Conservation (phyloP, 2,329 filamentous ascomycete genomes). For the Colletotrichum incanum region DNA sequence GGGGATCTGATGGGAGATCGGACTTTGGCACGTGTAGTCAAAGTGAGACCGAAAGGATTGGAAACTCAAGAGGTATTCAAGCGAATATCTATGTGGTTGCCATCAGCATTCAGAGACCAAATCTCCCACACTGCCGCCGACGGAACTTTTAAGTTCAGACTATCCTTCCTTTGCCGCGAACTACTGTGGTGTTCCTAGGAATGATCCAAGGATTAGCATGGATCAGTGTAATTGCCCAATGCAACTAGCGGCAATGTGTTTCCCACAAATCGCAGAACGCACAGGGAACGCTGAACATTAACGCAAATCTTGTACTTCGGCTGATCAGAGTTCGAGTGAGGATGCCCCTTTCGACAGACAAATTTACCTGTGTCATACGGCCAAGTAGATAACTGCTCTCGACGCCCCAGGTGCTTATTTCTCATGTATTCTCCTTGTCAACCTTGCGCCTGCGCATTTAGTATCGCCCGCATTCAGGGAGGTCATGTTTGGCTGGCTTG, state of each 20-base stretch:
- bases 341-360: background rate
- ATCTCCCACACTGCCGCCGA: background rate
- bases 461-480: background rate
- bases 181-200: background rate
- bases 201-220: background rate
- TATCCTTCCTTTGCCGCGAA: background rate
- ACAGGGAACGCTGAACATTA: background rate
- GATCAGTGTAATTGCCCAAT: background rate
- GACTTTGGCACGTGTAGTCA: conserved; percentile 6
- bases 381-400: background rate
- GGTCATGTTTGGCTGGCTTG: background rate
- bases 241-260: background rate
- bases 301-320: background rate
- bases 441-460: background rate
- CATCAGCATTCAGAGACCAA: background rate
- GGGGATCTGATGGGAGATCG: conserved; percentile 9
- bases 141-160: background rate
- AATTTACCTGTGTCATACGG: background rate
- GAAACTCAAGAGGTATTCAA: conserved; percentile 2
- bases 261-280: background rate
- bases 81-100: background rate
- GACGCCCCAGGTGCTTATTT: background rate
- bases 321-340: background rate
- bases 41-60: background rate
- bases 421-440: background rate